Base-by-base conservation (phyloP, 345 rosid genomes). In the Adansonia digitata region DNA sequence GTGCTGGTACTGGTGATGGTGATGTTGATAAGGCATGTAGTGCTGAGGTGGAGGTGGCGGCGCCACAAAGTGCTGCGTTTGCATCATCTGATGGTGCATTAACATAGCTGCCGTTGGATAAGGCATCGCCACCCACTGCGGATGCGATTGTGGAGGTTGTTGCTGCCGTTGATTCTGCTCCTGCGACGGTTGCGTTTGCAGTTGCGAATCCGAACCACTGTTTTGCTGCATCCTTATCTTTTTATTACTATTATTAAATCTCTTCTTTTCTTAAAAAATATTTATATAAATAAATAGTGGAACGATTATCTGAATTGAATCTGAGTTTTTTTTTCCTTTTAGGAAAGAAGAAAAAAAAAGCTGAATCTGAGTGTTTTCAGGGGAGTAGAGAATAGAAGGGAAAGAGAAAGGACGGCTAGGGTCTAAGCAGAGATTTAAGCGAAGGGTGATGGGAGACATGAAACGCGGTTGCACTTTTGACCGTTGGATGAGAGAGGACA, bases 31-130 rank as follows among this genome's bases (percentile, higher is more conserved):
- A 26, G 89, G 87, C 85, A 88, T 63, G 75, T 86, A 93, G 70
- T 83, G 93, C 39, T 77, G 86, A 10, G 86, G 79, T 26, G 82
- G 83, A 34, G 83, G 92, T 39, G 89, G 85, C 35, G 87, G 91
- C 34, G 88, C 80, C 35, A 80, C 77, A 71, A 84, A 92, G 71
- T 84, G 91, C 60, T 82, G 84, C 61, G 89, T 84, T 17, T 85
- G 89, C 81, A 90, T 84, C 97, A 88, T 83, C 13, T 90, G 98
- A 55, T 86, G 97, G 75, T 86, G 98, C 97, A 92, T 90, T 83
- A 92, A 83, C 92, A 91, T 84, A 35, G 97, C 87, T 24, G 92
- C 81, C 63, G 91, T 82, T 5, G 94, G 92, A 67, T 88, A 92
- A 85, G 87, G 97, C 95, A 90, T 80, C 75, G 87, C 77, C 81